phyloP scores from a whole-genome alignment of 2,329 filamentous ascomycete species.

The Aschersonia sp. region DNA sequence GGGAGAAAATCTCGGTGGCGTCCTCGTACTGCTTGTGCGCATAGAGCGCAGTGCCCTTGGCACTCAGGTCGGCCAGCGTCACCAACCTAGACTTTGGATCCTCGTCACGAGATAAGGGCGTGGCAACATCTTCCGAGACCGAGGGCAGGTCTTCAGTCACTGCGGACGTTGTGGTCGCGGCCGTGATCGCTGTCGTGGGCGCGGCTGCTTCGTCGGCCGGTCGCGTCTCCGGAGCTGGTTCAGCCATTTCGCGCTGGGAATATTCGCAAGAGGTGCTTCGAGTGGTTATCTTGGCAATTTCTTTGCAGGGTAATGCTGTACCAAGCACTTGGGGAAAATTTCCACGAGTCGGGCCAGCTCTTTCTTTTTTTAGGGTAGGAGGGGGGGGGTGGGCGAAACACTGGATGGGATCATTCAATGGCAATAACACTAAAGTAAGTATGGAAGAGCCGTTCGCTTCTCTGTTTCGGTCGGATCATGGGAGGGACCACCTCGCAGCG shows the following conservation, averaged over 20 bases:
- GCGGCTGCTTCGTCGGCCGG: conserved; percentile 4
- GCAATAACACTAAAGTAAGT: too few relatives aligned
- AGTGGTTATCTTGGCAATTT: too few relatives aligned
- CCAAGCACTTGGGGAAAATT: too few relatives aligned
- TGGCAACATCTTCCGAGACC: conserved; percentile 7
- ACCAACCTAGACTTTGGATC: conserved; percentile 40
- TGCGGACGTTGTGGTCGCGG: not conserved
- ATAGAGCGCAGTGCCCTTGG: conserved; percentile 73
- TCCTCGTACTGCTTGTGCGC: conserved; percentile 77
- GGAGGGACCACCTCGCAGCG: too few relatives aligned
- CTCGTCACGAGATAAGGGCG: conserved; percentile 20
- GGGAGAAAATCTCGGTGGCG: conserved; percentile 76
- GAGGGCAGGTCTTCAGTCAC: conserved; percentile 5
- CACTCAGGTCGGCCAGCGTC: conserved; percentile 62
- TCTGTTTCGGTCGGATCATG: too few relatives aligned
- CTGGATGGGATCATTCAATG: too few relatives aligned
- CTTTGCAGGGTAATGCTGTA: too few relatives aligned
- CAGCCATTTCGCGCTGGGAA: conserved; percentile 8
- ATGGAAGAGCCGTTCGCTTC: too few relatives aligned
- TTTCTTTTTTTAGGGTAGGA: too few relatives aligned
- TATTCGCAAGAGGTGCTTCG: too few relatives aligned
- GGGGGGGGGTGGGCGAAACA: too few relatives aligned
- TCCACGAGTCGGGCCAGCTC: too few relatives aligned
- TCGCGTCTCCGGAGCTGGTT: conserved; percentile 8
- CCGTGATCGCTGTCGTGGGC: not conserved